Evolutionary conservation across 164 flowering plant species (phyloP), one percentile per base, ranked within the genome.

Genomic region (Dillenia suffruticosa): DNA sequence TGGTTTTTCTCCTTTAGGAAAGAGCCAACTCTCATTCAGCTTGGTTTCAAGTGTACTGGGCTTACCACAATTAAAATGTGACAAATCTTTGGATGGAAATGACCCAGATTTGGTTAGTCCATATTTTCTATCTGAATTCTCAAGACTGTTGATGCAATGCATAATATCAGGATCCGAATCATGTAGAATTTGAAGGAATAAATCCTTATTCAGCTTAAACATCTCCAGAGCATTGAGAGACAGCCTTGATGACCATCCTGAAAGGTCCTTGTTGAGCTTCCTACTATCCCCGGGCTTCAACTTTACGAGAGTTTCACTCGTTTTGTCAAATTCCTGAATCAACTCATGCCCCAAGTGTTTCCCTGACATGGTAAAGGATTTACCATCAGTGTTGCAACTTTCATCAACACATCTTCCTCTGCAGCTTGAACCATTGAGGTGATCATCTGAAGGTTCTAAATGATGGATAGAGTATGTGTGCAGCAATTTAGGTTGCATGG

Each of bases 151-250:
- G 67, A 77, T 26, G 32, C 32, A 5, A 26, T 26, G 32, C 32
- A 26, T 26, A 26, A 26, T 26, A 26, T 26, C 62, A 68, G 79
- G 68, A 56, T 67, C 68, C 49, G 86, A 84, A 48, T 82, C 84
- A 54, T 79, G 73, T 47, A 85, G 49, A 60, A 82, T 58, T 66
- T 73, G 79, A 32, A 76, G 43, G 57, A 88, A 73, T 17, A 81
- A 62, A 26, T 81, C 83, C 63, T 73, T 78, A 47, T 80, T 79
- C 50, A 74, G 62, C 57, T 72, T 77, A 43, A 82, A 68, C 32
- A 78, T 44, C 61, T 82, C 77, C 47, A 85, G 55, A 12, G 82
- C 82, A 66, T 83, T 82, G 61, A 79, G 53, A 54, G 79, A 70
- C 48, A 79, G 72, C 61, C 79, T 83, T 13, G 84, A 70, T 32